phyloP scores from a whole-genome alignment of 2,329 filamentous ascomycete genomes.

The Alternaria arbusti region DNA sequence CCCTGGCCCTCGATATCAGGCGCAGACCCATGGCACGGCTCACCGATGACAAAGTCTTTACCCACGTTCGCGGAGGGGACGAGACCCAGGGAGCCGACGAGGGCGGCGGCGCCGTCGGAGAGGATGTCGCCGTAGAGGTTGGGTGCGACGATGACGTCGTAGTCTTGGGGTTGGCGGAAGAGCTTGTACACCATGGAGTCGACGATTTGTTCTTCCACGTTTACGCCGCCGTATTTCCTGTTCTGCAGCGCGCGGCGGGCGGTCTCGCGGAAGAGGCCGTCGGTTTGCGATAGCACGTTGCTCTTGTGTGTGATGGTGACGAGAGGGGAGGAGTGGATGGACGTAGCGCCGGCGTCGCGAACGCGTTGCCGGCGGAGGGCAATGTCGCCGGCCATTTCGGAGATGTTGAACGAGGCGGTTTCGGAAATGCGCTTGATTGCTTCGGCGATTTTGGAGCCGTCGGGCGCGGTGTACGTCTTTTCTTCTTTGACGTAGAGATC shows the following conservation, averaged over 20 bases:
- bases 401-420: slow-evolving; percentile 83
- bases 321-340: slow-evolving; percentile 72
- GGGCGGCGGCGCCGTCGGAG: slow-evolving; percentile 90
- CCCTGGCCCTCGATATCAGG: slow-evolving; percentile 93
- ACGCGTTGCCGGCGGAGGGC: slow-evolving; percentile 85
- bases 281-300: slow-evolving; percentile 95
- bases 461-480: slow-evolving; percentile 75
- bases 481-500: slow-evolving; percentile 99
- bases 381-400: slow-evolving; percentile 93
- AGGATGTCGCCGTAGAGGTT: slow-evolving; percentile 98
- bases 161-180: slow-evolving; percentile 91
- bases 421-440: slow-evolving; percentile 97
- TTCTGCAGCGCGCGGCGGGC: slow-evolving; percentile 74
- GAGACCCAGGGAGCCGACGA: slow-evolving; percentile 89
- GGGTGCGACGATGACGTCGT: slow-evolving; percentile 97
- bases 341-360: slow-evolving; percentile 63
- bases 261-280: slow-evolving; percentile 89
- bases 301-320: slow-evolving; percentile 99
- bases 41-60: slow-evolving; percentile 91
- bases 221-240: slow-evolving; percentile 66
- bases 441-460: slow-evolving; percentile 85
- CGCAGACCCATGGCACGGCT: slow-evolving; percentile 95
- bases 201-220: slow-evolving; percentile 95
- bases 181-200: slow-evolving; percentile 99
- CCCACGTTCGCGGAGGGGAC: slow-evolving; percentile 96